Conservation (phyloP, 1,284 basidiomycete genomes). For the Ceratobasidium sp. region DNA sequence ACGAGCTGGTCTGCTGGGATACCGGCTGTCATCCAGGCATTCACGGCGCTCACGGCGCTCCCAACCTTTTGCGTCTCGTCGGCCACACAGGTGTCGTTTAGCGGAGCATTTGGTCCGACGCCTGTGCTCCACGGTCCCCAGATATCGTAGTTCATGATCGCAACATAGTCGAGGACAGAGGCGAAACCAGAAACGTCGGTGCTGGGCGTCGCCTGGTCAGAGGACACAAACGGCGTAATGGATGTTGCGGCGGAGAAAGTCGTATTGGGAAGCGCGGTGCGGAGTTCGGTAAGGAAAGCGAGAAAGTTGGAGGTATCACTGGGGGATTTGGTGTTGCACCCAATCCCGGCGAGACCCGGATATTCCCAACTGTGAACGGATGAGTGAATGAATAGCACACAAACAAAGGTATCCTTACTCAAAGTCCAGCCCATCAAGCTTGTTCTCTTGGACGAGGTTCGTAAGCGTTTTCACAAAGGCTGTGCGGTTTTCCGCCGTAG, state of each 20-base stretch:
- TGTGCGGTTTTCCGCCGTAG: conserved; percentile 51
- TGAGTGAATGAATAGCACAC: neutral
- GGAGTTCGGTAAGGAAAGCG: conserved; percentile 58
- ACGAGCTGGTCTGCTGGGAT: conserved; percentile 62
- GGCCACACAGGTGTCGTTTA: conserved; percentile 58
- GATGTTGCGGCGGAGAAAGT: conserved; percentile 61
- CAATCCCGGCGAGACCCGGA: conserved; percentile 57
- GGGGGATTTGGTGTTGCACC: conserved; percentile 56
- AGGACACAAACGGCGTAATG: conserved; percentile 59
- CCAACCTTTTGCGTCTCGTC: conserved; percentile 53
- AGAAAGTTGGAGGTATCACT: conserved; percentile 60
- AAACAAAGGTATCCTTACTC: conserved; percentile 41
- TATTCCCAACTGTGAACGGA: conserved; percentile 59
- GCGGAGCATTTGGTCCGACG: conserved; percentile 64
- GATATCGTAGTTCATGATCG: conserved; percentile 66
- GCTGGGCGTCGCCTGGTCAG: conserved; percentile 55
- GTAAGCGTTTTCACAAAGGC: conserved; percentile 58
- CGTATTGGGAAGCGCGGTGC: conserved; percentile 56
- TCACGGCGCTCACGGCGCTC: conserved; percentile 54
- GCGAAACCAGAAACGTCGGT: conserved; percentile 60
- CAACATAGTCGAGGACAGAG: conserved; percentile 60
- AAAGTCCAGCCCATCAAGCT: conserved; percentile 62
- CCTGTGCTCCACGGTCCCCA: conserved; percentile 56
- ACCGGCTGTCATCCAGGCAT: conserved; percentile 60
- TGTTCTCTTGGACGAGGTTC: conserved; percentile 57